phyloP scores from a whole-genome alignment of 345 rosid genomes.

The Carallia pectinifolia region DNA sequence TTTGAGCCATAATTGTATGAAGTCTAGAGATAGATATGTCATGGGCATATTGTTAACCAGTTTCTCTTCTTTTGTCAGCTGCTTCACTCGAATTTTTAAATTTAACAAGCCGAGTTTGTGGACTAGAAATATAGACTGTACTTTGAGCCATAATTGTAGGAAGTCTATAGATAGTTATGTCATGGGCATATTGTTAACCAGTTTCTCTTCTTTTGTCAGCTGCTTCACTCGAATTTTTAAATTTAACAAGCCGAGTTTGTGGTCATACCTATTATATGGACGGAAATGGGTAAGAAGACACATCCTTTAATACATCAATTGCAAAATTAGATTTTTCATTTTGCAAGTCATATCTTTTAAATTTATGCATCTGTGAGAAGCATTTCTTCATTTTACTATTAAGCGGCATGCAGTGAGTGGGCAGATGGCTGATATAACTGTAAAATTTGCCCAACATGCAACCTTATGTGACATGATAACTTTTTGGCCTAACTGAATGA shows the following conservation, averaged over 20 bases:
- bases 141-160: neutral
- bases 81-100: no score
- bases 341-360: no score
- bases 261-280: slow-evolving; percentile 57
- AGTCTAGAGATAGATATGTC: neutral
- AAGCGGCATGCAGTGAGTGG: no score
- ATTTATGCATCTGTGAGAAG: no score
- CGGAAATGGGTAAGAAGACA: slow-evolving; percentile 71
- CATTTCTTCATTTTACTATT: no score
- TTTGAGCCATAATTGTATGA: neutral
- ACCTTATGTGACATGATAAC: neutral
- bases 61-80: neutral
- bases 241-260: slow-evolving; percentile 58
- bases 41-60: slow-evolving; percentile 4
- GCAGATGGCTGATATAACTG: no score
- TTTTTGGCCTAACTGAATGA: neutral
- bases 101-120: slow-evolving; percentile 2
- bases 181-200: neutral
- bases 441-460: neutral
- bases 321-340: no score
- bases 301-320: neutral
- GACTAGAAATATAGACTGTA: neutral
- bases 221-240: slow-evolving; percentile 87
- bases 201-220: slow-evolving; percentile 30
- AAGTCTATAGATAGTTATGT: neutral